Percentiles rank a stretch among this genome's conserved stretches.
These are phyloP conservation scores for Ophiostoma perfectum DNA, from an alignment of 2,329 filamentous ascomycete species.

Conservation along the genomic window DNA sequence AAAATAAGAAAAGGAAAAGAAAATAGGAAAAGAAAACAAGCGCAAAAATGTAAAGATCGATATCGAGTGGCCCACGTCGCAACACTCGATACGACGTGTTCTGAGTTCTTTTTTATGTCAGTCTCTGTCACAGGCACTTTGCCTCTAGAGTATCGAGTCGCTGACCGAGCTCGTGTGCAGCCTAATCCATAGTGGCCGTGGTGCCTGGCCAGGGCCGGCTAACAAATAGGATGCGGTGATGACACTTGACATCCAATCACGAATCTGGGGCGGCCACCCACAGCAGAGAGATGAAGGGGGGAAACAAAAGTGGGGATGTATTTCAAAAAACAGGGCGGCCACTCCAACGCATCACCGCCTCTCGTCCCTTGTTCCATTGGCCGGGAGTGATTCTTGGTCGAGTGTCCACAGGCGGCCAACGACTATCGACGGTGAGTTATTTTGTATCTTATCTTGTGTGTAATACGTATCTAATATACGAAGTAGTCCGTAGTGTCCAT, in stretches of 20 bases:
- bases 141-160: too few species aligned
- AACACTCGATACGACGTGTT: too few species aligned
- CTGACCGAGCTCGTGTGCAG: too few species aligned
- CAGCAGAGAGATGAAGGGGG: neutral
- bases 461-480: too few species aligned
- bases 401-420: neutral
- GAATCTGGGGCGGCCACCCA: neutral
- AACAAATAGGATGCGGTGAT: neutral
- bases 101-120: too few species aligned
- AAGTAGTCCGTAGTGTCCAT: too few species aligned
- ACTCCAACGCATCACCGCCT: neutral
- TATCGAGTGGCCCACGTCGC: too few species aligned
- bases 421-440: neutral
- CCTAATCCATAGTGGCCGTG: neutral
- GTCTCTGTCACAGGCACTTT: too few species aligned
- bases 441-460: neutral
- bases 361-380: neutral
- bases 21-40: too few species aligned
- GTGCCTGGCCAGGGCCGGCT: neutral
- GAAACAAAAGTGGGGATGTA: neutral
- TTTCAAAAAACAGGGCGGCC: neutral
- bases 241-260: neutral
- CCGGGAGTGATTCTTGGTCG: neutral
- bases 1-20: too few species aligned
- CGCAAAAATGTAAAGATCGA: too few species aligned